A percentile compares a stretch with the other conserved stretches of the same genome.
Evolutionary conservation across 1,139 yeast genomes (phyloP).

Genomic region (Candida glucosophila): DNA sequence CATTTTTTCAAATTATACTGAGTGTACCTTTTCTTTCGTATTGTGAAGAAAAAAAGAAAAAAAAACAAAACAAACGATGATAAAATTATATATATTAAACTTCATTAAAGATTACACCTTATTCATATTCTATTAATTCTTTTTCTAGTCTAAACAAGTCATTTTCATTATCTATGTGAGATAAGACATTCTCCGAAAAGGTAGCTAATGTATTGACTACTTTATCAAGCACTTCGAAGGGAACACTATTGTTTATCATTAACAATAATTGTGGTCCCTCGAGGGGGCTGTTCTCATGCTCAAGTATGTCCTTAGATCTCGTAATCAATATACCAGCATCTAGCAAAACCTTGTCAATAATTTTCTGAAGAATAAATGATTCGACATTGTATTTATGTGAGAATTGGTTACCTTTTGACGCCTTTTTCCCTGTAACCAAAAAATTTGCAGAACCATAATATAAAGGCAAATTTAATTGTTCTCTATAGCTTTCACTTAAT

Average conservation of each 20-base stretch:
- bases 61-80: too few relatives aligned
- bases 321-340: constrained; percentile 54
- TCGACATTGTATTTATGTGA: constrained; percentile 48
- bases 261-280: constrained; percentile 61
- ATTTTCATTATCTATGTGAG: constrained; percentile 8
- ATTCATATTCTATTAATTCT: constrained; percentile 11
- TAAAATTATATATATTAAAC: constrained; percentile 1
- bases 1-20: too few relatives aligned
- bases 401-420: constrained; percentile 25
- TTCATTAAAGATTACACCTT: background rate
- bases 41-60: too few relatives aligned
- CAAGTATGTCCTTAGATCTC: constrained; percentile 59
- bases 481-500: constrained; percentile 36
- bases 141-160: constrained; percentile 13
- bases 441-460: constrained; percentile 38
- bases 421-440: constrained; percentile 30
- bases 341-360: constrained; percentile 46
- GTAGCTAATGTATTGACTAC: constrained; percentile 11
- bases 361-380: constrained; percentile 51
- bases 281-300: constrained; percentile 71
- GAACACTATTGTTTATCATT: constrained; percentile 47
- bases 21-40: too few relatives aligned
- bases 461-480: constrained; percentile 33
- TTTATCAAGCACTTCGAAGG: constrained; percentile 40
- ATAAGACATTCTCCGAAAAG: constrained; percentile 13